Evolutionary conservation across 2,329 filamentous ascomycete genomes (phyloP), one percentile per base, ranked within the genome.

Genomic region (Cyanodermella asteris): DNA sequence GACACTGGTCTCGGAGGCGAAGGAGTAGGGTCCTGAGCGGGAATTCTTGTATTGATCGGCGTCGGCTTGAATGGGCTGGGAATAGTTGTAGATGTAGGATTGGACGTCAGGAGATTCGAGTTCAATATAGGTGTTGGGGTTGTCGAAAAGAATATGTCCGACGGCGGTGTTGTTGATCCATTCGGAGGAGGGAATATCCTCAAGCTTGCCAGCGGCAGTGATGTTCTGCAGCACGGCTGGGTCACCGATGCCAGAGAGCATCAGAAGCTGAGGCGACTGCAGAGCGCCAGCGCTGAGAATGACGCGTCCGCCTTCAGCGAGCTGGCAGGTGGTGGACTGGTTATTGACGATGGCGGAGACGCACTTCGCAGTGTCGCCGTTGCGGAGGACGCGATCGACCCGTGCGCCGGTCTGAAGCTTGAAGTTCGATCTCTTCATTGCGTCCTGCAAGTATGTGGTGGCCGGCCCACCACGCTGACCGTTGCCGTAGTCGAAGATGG

Each of bases 81-180:
- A 37, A 40, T 62, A 64, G 25, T 42, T 47, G 37, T 61, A 52
- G 7, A 36, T 42, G 37, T 59, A 63, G 0, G 59, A 57, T n/a
- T 51, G 28, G 23, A 64, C 38, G 3, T 40, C 32, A 2, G 53
- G 45, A 4, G 42, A 42, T 2, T 46, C 46, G 2, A 62, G 44
- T 33, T 57, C 52, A 37, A 62, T 56, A 31, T 56, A 60, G 2
- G 59, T 63, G 31, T 63, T 62, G 5, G 61, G 58, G 35, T 64
- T 64, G 36, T 63, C 59, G 32, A 61, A 64, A 15, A 64, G 50
- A 17, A 53, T 52, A 9, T 49, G 42, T 21, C 60, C 60, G 4
- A 65, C 51, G 4, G 49, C 45, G 0, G 47, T 47, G 36, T 57
- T 59, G 37, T 56, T 51, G 29, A 64, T 49, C 58, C 58, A 63